Evolutionary conservation across 352 stramenopile species (phyloP).

Genomic region (Plasmopara muralis): DNA sequence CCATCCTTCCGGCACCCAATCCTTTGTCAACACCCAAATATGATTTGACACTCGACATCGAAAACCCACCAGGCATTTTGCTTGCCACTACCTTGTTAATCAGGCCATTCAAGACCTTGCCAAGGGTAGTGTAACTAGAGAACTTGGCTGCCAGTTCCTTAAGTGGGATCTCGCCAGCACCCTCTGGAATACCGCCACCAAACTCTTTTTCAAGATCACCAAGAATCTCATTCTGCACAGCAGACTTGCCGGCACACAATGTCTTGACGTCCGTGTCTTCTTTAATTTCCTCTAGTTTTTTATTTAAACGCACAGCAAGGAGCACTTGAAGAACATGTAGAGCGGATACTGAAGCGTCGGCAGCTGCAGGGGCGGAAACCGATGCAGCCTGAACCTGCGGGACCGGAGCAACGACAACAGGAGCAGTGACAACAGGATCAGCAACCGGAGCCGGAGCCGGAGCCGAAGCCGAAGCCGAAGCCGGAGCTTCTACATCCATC

Average conservation of each 20-base stretch:
- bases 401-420: conserved; percentile 22
- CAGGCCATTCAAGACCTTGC: conserved; percentile 54
- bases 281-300: conserved; percentile 57
- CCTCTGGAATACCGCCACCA: conserved; percentile 52
- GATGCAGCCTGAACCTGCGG: conserved; percentile 17
- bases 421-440: conserved; percentile 1
- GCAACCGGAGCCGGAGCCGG: not conserved
- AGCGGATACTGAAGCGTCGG: conserved; percentile 57
- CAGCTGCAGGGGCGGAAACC: conserved; percentile 14
- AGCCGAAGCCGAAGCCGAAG: not conserved
- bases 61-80: conserved; percentile 84
- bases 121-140: conserved; percentile 56
- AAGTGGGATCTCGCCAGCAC: conserved; percentile 64
- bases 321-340: conserved; percentile 73
- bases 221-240: conserved; percentile 85
- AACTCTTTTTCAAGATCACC: conserved; percentile 87
- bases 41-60: conserved; percentile 68
- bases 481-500: conserved; percentile 21
- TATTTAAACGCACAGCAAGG: conserved; percentile 69
- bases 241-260: conserved; percentile 77
- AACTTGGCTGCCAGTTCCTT: conserved; percentile 69
- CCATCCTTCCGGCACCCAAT: conserved; percentile 59
- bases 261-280: conserved; percentile 73
- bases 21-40: conserved; percentile 54
- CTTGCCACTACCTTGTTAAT: conserved; percentile 70